Conservation (phyloP, 2,329 filamentous ascomycete genomes). For the Aphanocladium album region DNA sequence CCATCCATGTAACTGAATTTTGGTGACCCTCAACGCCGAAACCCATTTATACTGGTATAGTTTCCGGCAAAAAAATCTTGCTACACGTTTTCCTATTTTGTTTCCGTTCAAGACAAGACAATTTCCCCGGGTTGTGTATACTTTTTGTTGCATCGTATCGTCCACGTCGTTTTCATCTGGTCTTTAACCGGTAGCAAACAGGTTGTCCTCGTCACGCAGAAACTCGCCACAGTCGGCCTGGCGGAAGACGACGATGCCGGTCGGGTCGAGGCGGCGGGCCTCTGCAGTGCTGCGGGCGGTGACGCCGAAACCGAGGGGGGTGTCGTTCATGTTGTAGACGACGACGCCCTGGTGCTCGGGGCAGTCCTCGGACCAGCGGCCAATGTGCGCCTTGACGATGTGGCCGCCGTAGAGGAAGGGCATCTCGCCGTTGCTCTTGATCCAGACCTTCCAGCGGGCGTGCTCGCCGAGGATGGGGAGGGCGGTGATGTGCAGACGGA, state of each 20-base stretch:
- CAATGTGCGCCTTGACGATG: constrained; percentile 66
- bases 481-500: constrained; percentile 85
- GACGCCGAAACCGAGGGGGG: constrained; percentile 87
- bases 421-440: constrained; percentile 95
- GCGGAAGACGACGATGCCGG: constrained; percentile 80
- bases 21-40: constrained; percentile 8
- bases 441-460: constrained; percentile 94
- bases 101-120: neutral
- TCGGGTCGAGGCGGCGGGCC: constrained; percentile 79
- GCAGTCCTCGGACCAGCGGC: constrained; percentile 83
- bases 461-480: constrained; percentile 85
- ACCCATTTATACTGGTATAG: constrained; percentile 5
- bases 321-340: constrained; percentile 88
- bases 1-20: constrained; percentile 7
- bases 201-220: constrained; percentile 71
- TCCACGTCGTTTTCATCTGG: neutral
- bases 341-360: constrained; percentile 91
- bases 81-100: neutral
- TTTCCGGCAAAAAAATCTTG: neutral
- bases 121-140: too few relatives aligned
- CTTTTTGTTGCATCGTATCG: neutral
- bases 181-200: constrained; percentile 51
- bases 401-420: constrained; percentile 94
- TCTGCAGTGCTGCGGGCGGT: constrained; percentile 85
- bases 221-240: constrained; percentile 96